phyloP scores from a whole-genome alignment of 2,329 filamentous ascomycete genomes.

The Ceratocystis colombiana region DNA sequence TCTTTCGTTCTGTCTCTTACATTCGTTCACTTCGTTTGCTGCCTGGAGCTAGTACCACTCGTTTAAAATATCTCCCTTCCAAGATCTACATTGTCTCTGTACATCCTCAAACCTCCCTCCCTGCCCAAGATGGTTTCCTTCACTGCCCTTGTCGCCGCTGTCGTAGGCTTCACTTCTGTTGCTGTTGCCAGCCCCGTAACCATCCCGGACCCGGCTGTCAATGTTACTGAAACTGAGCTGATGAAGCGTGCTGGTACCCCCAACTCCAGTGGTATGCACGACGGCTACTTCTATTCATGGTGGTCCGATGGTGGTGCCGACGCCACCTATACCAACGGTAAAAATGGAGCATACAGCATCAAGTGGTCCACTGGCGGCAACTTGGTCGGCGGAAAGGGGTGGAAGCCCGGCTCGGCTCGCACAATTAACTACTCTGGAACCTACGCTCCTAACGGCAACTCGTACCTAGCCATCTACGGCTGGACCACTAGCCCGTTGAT shows the following conservation, averaged over 20 bases:
- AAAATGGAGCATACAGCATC: slow-evolving; percentile 37
- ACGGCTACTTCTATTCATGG: slow-evolving; percentile 42
- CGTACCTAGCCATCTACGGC: slow-evolving; percentile 35
- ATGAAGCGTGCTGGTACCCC: slow-evolving; percentile 30
- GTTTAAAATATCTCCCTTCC: neutral
- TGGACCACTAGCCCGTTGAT: slow-evolving; percentile 34
- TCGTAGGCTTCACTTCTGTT: neutral
- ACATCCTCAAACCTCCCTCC: neutral
- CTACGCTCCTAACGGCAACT: slow-evolving; percentile 32
- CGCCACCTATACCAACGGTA: slow-evolving; percentile 39
- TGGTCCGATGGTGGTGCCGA: slow-evolving; percentile 39
- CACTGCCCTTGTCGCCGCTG: slow-evolving; percentile 18
- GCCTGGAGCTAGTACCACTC: slow-evolving; percentile 8
- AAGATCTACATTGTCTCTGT: neutral
- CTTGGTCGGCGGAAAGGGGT: slow-evolving; percentile 50
- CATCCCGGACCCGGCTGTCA: slow-evolving; percentile 15
- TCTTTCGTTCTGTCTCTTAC: slow-evolving; percentile 8
- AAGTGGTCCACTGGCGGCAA: slow-evolving; percentile 41
- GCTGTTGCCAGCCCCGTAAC: slow-evolving; percentile 15
- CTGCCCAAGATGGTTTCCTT: slow-evolving; percentile 16
- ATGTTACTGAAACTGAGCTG: slow-evolving; percentile 8
- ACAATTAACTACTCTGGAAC: slow-evolving; percentile 30
- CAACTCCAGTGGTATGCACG: slow-evolving; percentile 32
- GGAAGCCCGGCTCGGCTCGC: slow-evolving; percentile 42
- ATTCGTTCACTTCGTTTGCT: neutral